A percentile compares a stretch with the other conserved stretches of the same genome.
phyloP scores from a whole-genome alignment of 371 early-diverging fungal genomes.

The Mucor lusitanicus region DNA sequence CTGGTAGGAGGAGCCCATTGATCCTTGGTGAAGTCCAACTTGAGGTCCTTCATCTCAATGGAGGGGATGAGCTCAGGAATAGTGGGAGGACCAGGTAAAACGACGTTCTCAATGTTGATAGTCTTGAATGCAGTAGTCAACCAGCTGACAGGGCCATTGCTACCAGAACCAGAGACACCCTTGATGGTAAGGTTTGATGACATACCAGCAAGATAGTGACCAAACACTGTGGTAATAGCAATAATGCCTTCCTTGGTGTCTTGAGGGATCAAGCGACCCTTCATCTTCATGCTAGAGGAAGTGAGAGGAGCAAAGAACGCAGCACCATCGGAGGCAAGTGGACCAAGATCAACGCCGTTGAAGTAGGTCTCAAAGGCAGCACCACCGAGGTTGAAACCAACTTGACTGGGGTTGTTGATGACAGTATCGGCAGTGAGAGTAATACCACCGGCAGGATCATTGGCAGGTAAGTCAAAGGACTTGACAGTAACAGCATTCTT shows the following conservation, averaged over 20 bases:
- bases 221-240: slow-evolving; percentile 55
- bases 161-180: slow-evolving; percentile 55
- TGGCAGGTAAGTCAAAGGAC: slow-evolving; percentile 57
- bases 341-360: slow-evolving; percentile 32
- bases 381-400: slow-evolving; percentile 51
- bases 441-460: slow-evolving; percentile 61
- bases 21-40: slow-evolving; percentile 54
- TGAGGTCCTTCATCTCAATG: slow-evolving; percentile 49
- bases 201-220: slow-evolving; percentile 48
- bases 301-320: slow-evolving; percentile 41
- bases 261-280: slow-evolving; percentile 58
- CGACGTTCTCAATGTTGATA: slow-evolving; percentile 49
- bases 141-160: slow-evolving; percentile 57
- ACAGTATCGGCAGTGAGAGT: slow-evolving; percentile 50
- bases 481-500: slow-evolving; percentile 54
- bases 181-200: slow-evolving; percentile 41
- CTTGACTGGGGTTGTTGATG: slow-evolving; percentile 56
- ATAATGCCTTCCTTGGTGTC: slow-evolving; percentile 45
- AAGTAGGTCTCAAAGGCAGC: slow-evolving; percentile 37
- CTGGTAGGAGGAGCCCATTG: slow-evolving; percentile 51
- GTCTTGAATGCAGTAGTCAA: slow-evolving; percentile 55
- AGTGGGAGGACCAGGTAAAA: slow-evolving; percentile 44
- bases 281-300: slow-evolving; percentile 38
- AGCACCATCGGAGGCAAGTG: slow-evolving; percentile 37
- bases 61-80: slow-evolving; percentile 42